Evolutionary conservation across 805 yeast species (phyloP).

Genomic region (Barnettozyma siamensis): DNA sequence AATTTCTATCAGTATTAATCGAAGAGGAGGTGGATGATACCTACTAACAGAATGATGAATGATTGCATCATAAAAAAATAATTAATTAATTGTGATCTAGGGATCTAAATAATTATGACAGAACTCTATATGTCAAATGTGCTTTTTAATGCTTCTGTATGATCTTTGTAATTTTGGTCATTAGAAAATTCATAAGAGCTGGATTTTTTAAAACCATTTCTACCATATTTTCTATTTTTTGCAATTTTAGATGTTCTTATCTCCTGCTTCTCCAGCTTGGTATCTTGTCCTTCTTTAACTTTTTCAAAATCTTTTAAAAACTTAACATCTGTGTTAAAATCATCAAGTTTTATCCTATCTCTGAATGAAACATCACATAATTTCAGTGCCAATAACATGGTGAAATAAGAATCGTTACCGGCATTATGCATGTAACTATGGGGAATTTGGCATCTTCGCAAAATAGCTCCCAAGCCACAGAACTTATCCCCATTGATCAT

Average conservation of each 20-base stretch:
- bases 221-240: neutral
- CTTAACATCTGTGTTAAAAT: conserved; percentile 4
- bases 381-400: conserved; percentile 45
- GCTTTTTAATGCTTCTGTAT: neutral
- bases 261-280: neutral
- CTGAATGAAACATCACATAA: conserved; percentile 44
- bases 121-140: neutral
- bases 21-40: neutral
- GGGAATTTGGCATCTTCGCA: conserved; percentile 45
- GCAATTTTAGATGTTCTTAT: neutral
- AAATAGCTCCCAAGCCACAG: conserved; percentile 40
- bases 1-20: neutral
- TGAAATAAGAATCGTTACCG: conserved; percentile 65
- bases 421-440: conserved; percentile 63
- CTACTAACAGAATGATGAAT: no score
- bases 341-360: conserved; percentile 10
- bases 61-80: no score
- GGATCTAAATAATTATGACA: no score
- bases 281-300: neutral
- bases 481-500: conserved; percentile 32
- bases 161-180: neutral
- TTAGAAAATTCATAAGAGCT: conserved; percentile 3
- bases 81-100: no score
- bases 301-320: neutral
- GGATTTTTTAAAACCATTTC: neutral